Conservation (phyloP, 1,284 basidiomycete species). For the Mycena citricolor region DNA sequence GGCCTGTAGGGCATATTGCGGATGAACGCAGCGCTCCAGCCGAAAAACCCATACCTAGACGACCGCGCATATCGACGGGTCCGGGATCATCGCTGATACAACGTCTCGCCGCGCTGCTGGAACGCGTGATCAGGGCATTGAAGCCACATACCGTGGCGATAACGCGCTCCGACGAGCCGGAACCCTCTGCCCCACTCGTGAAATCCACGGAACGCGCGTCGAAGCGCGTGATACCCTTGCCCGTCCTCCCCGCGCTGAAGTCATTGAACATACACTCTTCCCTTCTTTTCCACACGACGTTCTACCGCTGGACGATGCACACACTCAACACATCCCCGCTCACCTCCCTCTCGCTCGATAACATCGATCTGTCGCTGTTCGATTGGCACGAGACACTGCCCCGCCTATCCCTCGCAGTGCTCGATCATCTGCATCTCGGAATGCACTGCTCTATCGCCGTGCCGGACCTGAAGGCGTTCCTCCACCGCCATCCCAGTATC, state of each 20-base stretch:
- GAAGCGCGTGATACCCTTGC: no score
- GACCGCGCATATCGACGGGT: no score
- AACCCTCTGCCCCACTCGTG: no score
- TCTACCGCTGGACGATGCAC: conserved; percentile 11
- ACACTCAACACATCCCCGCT: conserved; percentile 17
- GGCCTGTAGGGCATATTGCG: neutral
- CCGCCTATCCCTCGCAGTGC: conserved; percentile 1
- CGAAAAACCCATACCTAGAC: no score
- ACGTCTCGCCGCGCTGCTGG: no score
- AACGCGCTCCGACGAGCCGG: no score
- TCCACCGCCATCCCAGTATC: conserved; percentile 14
- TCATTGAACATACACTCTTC: conserved; percentile 11
- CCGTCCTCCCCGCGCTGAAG: neutral
- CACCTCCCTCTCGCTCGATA: conserved; percentile 19
- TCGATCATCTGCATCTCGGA: neutral
- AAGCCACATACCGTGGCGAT: no score
- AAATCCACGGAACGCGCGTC: no score
- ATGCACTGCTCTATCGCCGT: conserved; percentile 8
- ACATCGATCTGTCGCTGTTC: conserved; percentile 13
- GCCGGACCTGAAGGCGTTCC: conserved; percentile 14
- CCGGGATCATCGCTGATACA: no score
- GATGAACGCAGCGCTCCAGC: no score
- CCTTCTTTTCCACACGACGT: conserved; percentile 8
- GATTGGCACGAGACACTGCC: conserved; percentile 14
- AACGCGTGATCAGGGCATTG: no score